Base-by-base conservation (phyloP, 2,329 filamentous ascomycete genomes). In the Aspergillus neotritici region DNA sequence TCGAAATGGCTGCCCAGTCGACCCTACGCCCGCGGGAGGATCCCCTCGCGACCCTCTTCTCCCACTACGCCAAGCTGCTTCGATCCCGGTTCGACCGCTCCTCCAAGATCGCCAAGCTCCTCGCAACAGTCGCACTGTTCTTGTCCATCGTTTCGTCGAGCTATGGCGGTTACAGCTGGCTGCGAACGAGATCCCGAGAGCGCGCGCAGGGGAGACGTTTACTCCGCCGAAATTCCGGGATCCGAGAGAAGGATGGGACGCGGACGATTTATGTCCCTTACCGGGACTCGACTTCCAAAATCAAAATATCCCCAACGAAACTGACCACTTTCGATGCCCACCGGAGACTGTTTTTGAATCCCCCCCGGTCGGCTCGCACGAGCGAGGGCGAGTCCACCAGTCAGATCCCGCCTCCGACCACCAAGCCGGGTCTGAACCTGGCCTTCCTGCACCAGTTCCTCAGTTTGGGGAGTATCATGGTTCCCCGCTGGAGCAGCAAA, bases 391-490 rank as follows among this genome's bases (percentile, higher is more conserved):
- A 78, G 14, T 60, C 66, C 4, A 57, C 63, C 34, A 74, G 71
- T 30, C 77, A 80, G 34, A 87, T 94, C 5, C 93, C 93, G 12
- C 87, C 90, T 2, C 79, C 87, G 8, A 87, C 94, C 63, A 91
- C 90, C 3, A 97, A 95, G 65, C 89, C 93, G 0, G 93, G 93
- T 0, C 72, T 98, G 31, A 98, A 98, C 62, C 76, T 98, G 46
- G 93, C 93, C 9, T 98, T 98, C 59, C 68, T 98, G 41, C 93
- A 98, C 64, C 93, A 98, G 67, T 97, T 98, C 57, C 76, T 97
- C 40, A 96, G 91, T 60, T 71, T 98, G 42, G 81, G 97, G 71
- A 96, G 89, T 68, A 97, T 98, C 61, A 94, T 97, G 88, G 86
- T 98, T 49, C 93, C 93, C 5, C 76, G 91, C 50, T 95, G 91